A percentile compares a stretch with the other conserved stretches of the same genome.
These are phyloP conservation scores for Chernovozyma sophiae-reginae DNA, from an alignment of 1,139 yeast genomes.

Conservation along the genomic window DNA sequence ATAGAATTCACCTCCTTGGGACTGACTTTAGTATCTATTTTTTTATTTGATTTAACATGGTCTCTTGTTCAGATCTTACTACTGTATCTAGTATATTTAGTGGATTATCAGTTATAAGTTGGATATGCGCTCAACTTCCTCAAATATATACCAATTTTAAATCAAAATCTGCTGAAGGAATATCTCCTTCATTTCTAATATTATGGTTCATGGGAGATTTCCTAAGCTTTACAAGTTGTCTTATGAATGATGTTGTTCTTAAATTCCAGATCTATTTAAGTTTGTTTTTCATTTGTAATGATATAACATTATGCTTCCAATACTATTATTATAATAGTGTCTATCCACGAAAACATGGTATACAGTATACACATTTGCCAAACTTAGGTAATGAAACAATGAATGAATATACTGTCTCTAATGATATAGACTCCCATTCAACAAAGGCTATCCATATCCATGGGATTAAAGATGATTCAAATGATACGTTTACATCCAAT, in stretches of 20 bases:
- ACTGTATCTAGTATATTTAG: constrained; percentile 28
- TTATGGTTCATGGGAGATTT: constrained; percentile 88
- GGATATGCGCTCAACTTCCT: constrained; percentile 88
- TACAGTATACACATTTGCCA: background rate
- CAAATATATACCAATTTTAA: constrained; percentile 75
- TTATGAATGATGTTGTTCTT: constrained; percentile 67
- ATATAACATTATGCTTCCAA: constrained; percentile 66
- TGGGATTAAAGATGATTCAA: background rate
- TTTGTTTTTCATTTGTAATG: constrained; percentile 70
- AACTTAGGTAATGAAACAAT: background rate
- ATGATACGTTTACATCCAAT: background rate
- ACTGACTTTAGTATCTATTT: too few species aligned
- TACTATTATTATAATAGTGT: constrained; percentile 64
- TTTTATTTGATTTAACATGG: too few species aligned
- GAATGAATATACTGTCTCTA: background rate
- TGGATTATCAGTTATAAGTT: constrained; percentile 40
- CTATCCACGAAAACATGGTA: constrained; percentile 19
- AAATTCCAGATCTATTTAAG: constrained; percentile 75
- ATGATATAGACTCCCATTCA: constrained; percentile 3
- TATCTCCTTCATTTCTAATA: constrained; percentile 68
- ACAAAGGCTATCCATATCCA: constrained; percentile 5
- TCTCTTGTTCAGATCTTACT: constrained; percentile 14
- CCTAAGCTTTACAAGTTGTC: constrained; percentile 74
- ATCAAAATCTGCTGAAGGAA: constrained; percentile 79
- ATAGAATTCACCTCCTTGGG: too few species aligned